These are phyloP conservation scores for Wickerhamiella sorbophila DNA, from an alignment of 805 yeast species.

Conservation along the genomic window DNA sequence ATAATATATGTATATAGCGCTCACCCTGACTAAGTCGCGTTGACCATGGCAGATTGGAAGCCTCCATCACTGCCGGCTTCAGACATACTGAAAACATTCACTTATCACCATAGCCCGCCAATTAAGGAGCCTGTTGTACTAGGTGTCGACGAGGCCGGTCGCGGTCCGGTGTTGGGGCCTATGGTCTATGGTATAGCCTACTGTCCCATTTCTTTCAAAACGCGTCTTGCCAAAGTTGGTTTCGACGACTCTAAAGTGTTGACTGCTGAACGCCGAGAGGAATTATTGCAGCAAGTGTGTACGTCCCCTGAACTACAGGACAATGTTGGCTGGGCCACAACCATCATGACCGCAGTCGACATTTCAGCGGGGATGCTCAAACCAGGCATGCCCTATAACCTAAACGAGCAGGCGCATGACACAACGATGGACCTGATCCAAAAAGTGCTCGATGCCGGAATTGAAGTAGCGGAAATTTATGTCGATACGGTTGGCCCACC, in stretches of 20 bases:
- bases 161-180: conserved; percentile 96
- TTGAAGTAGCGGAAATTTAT: conserved; percentile 54
- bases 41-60: conserved; percentile 5
- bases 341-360: conserved; percentile 73
- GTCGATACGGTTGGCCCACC: conserved; percentile 99
- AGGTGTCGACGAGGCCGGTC: conserved; percentile 97
- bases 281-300: conserved; percentile 47
- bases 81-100: conserved; percentile 14
- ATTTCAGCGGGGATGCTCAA: conserved; percentile 80
- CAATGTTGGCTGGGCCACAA: conserved; percentile 78
- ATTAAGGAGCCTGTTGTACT: conserved; percentile 29
- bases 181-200: conserved; percentile 93
- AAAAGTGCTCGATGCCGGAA: conserved; percentile 45
- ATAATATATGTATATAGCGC: not conserved
- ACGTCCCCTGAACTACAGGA: conserved; percentile 30
- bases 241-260: conserved; percentile 90
- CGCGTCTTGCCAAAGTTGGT: conserved; percentile 45
- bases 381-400: conserved; percentile 48
- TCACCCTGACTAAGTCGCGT: not conserved
- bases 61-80: conserved; percentile 17
- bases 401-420: conserved; percentile 94
- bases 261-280: conserved; percentile 54
- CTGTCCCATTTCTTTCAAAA: conserved; percentile 40
- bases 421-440: conserved; percentile 72
- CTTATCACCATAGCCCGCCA: conserved; percentile 15